phyloP scores from a whole-genome alignment of 1,139 yeast species.

The Pneumocystis wakefieldiae region DNA sequence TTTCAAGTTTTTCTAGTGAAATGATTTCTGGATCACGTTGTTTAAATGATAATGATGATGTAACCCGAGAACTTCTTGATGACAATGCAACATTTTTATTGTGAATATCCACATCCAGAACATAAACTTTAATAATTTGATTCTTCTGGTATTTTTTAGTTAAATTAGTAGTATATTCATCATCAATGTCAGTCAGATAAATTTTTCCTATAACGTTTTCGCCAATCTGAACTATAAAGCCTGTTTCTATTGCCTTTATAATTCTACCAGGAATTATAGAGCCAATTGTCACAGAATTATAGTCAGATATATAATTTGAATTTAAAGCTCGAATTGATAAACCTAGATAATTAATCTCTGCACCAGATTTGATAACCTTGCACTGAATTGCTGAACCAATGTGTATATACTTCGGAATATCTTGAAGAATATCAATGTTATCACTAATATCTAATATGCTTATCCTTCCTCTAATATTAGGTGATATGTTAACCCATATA shows the following conservation, averaged over 20 bases:
- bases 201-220: conserved; percentile 37
- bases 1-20: conserved; percentile 40
- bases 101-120: conserved; percentile 17
- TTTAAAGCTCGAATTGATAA: conserved; percentile 36
- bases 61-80: conserved; percentile 7
- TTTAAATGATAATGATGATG: background rate
- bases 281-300: conserved; percentile 31
- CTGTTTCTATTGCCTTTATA: conserved; percentile 44
- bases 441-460: conserved; percentile 51
- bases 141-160: conserved; percentile 40
- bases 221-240: conserved; percentile 42
- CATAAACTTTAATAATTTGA: conserved; percentile 40
- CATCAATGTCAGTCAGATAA: conserved; percentile 62
- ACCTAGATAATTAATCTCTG: conserved; percentile 36
- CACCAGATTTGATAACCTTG: conserved; percentile 40
- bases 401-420: conserved; percentile 45
- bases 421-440: conserved; percentile 5
- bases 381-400: conserved; percentile 57
- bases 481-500: conserved; percentile 58
- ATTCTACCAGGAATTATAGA: conserved; percentile 50
- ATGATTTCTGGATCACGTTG: conserved; percentile 36
- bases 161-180: conserved; percentile 40
- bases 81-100: conserved; percentile 25
- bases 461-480: conserved; percentile 52
- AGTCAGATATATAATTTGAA: conserved; percentile 13